phyloP scores from a whole-genome alignment of 768 basidiomycete genomes.

The Tremella mesenterica region DNA sequence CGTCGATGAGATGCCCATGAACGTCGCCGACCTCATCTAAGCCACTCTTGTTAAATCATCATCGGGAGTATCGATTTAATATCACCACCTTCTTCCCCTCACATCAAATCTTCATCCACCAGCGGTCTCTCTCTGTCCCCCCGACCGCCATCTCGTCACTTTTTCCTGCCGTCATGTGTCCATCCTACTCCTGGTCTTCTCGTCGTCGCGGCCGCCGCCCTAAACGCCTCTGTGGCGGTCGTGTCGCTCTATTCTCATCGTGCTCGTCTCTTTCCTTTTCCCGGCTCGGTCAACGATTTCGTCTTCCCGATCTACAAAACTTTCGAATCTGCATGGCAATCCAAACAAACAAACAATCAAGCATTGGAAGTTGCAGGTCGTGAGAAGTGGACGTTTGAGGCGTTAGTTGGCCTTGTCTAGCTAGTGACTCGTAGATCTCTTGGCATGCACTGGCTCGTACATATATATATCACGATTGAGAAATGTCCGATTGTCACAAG shows the following conservation, averaged over 20 bases:
- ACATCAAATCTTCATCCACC: background rate
- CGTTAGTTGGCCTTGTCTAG: too few species aligned
- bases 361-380: too few species aligned
- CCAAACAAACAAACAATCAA: too few species aligned
- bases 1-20: conserved; percentile 88
- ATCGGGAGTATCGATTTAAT: background rate
- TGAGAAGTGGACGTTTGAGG: too few species aligned
- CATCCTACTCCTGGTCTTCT: conserved; percentile 11
- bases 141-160: background rate
- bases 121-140: background rate
- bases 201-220: conserved; percentile 34
- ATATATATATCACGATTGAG: too few species aligned
- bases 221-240: conserved; percentile 29
- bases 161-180: background rate
- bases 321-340: background rate
- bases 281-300: conserved; percentile 24
- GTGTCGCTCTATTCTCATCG: conserved; percentile 20
- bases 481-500: too few species aligned
- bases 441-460: too few species aligned
- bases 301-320: background rate
- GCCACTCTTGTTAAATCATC: background rate
- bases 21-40: conserved; percentile 93
- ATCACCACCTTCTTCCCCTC: background rate
- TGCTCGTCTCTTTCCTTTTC: conserved; percentile 16
- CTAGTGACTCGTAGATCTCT: too few species aligned